Evolutionary conservation across 345 rosid genomes (phyloP).

Genomic region (Euphorbia lathyris): DNA sequence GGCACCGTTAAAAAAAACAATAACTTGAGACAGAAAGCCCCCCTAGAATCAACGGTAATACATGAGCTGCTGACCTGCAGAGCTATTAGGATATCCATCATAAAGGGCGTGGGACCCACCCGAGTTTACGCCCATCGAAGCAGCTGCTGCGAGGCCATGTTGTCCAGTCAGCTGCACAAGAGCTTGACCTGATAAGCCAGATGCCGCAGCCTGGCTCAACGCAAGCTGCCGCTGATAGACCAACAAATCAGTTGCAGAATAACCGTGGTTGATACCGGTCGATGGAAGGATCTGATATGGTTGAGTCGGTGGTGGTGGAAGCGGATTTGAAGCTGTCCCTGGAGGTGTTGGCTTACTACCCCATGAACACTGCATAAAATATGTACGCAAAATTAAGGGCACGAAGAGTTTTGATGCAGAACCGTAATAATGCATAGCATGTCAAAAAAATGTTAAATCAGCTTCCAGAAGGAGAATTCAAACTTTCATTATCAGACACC

Average conservation of each 20-base stretch:
- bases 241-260: slow-evolving; percentile 43
- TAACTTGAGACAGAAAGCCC: not conserved
- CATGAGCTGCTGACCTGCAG: slow-evolving; percentile 34
- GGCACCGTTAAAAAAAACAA: not conserved
- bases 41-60: slow-evolving; percentile 23
- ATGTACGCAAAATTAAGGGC: not conserved
- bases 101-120: slow-evolving; percentile 29
- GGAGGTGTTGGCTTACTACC: slow-evolving; percentile 59
- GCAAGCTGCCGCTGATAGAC: slow-evolving; percentile 51
- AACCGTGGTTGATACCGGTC: slow-evolving; percentile 32
- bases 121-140: slow-evolving; percentile 28
- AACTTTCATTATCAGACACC: not conserved
- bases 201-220: slow-evolving; percentile 40
- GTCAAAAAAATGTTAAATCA: not conserved
- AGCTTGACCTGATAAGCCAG: slow-evolving; percentile 37
- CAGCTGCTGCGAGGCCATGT: slow-evolving; percentile 32
- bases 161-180: slow-evolving; percentile 34
- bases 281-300: slow-evolving; percentile 29
- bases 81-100: slow-evolving; percentile 27
- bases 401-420: not conserved
- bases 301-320: slow-evolving; percentile 34
- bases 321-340: slow-evolving; percentile 44
- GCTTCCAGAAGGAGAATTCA: not conserved
- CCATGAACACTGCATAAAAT: slow-evolving; percentile 45
- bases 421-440: not conserved